A percentile compares a stretch with the other conserved stretches of the same genome.
These are phyloP conservation scores for Theileria sp. DNA, from an alignment of 169 alveolate species.

Conservation along the genomic window DNA sequence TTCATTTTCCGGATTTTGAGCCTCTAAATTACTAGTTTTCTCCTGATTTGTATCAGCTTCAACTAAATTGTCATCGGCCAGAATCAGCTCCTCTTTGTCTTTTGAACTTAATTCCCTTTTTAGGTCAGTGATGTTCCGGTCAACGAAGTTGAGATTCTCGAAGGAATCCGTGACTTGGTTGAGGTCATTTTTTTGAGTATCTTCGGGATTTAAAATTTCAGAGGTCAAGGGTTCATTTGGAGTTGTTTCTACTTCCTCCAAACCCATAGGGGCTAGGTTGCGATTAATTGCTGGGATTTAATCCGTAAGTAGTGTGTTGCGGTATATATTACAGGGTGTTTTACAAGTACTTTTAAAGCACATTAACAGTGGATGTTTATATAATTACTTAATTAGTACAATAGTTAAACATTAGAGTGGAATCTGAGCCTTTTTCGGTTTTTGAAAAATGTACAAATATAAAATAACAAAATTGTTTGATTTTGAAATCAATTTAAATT, in stretches of 20 bases:
- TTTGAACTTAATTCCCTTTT: background rate
- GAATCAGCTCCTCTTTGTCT: background rate
- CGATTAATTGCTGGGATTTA: background rate
- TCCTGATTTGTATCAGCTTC: constrained; percentile 1
- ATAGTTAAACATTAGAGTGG: background rate
- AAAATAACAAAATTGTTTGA: background rate
- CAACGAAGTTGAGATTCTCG: constrained; percentile 4
- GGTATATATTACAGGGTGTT: background rate
- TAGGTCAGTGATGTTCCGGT: background rate
- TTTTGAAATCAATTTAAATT: background rate
- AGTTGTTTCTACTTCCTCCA: background rate
- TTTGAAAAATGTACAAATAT: background rate
- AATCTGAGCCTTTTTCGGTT: background rate
- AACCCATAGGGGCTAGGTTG: background rate
- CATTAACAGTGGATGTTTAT: background rate
- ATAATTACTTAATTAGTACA: no score
- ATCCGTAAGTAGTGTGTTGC: background rate
- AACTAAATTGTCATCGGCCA: background rate
- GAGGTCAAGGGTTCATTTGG: background rate
- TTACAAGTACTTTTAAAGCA: background rate
- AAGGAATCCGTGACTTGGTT: background rate
- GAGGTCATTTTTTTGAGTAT: background rate
- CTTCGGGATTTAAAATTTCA: background rate
- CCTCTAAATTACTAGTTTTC: background rate
- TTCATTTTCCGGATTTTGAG: background rate